Percentiles rank a stretch among this genome's conserved stretches.
phyloP scores from a whole-genome alignment of 305 asterid species.

The Rubia balearica region DNA sequence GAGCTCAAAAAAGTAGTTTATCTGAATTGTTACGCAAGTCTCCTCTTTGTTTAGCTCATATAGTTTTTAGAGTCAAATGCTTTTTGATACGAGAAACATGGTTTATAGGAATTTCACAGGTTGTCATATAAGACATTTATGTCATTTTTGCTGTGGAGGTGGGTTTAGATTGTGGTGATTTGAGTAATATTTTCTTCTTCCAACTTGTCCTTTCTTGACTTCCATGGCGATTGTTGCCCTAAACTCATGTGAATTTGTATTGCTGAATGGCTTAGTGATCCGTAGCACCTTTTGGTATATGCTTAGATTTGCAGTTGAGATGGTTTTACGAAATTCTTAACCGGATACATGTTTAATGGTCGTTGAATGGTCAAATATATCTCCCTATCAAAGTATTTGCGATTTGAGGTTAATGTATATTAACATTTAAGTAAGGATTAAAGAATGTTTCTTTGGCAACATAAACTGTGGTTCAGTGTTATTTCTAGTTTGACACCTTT shows the following conservation, averaged over 20 bases:
- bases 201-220: neutral
- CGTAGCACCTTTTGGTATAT: neutral
- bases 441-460: neutral
- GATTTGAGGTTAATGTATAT: neutral
- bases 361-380: neutral
- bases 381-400: neutral
- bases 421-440: neutral
- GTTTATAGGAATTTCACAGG: neutral
- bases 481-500: neutral
- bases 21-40: neutral
- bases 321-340: neutral
- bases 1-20: neutral
- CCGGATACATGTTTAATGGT: neutral
- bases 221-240: neutral
- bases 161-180: slow-evolving; percentile 1
- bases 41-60: neutral
- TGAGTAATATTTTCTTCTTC: neutral
- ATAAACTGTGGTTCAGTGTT: neutral
- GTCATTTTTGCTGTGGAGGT: neutral
- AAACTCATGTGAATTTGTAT: neutral
- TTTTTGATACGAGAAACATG: neutral
- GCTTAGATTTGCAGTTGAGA: slow-evolving; percentile 3
- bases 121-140: neutral
- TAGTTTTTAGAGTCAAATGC: neutral
- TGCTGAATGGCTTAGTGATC: neutral